Percentiles rank a stretch among this genome's conserved stretches.
Conservation (phyloP, 495 filamentous ascomycete species). For the Amphirosellinia nigrospora region DNA sequence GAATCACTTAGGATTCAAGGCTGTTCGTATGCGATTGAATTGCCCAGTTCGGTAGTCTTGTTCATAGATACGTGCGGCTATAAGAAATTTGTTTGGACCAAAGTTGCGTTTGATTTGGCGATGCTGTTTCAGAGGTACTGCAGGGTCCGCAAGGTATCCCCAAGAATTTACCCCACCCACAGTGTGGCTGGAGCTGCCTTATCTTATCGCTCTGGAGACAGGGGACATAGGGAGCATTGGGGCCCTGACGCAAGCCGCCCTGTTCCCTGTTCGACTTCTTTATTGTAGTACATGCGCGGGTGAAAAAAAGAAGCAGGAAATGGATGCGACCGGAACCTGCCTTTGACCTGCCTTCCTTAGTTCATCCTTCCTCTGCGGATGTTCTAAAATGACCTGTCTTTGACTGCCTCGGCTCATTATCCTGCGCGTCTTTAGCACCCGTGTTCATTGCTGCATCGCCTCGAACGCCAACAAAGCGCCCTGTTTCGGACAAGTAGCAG, state of each 20-base stretch:
- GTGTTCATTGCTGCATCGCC: conserved; percentile 18
- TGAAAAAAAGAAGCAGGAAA: conserved; percentile 27
- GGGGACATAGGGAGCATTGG: not conserved
- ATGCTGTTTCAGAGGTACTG: not conserved
- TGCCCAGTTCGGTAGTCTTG: not conserved
- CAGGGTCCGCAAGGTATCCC: not conserved
- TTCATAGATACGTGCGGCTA: not conserved
- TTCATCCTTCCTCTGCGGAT: conserved; percentile 28
- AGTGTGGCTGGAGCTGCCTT: conserved; percentile 7
- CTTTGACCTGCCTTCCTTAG: conserved; percentile 34
- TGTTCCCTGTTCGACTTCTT: conserved; percentile 24
- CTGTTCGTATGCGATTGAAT: not conserved
- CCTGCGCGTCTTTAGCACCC: conserved; percentile 29
- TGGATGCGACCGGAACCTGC: conserved; percentile 39
- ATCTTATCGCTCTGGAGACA: conserved; percentile 28
- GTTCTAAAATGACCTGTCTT: conserved; percentile 41
- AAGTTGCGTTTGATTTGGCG: not conserved
- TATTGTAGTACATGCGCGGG: conserved; percentile 17
- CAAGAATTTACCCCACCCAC: not conserved
- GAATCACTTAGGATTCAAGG: not conserved
- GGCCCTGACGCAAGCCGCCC: conserved; percentile 24
- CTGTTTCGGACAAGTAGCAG: conserved; percentile 37
- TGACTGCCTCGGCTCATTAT: conserved; percentile 34
- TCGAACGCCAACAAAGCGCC: conserved; percentile 35
- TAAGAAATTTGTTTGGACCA: not conserved